Evolutionary conservation across 208 protist genomes (phyloP).

Genomic region (Trypanosoma theileri): DNA sequence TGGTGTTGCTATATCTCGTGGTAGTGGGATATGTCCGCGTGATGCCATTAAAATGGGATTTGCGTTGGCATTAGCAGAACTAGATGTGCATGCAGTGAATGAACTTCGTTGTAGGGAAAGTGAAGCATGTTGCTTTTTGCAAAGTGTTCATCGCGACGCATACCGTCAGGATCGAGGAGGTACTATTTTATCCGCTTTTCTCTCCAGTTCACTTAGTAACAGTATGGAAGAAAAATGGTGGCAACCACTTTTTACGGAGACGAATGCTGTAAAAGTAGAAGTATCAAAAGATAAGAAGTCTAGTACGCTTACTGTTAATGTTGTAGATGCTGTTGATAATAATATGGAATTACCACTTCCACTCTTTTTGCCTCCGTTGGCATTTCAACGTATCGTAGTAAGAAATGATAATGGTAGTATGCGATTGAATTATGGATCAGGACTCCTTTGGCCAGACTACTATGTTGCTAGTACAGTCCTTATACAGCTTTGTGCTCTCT

Average conservation of each 20-base stretch:
- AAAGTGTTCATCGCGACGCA: constrained; percentile 10
- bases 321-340: constrained; percentile 16
- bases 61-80: constrained; percentile 26
- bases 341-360: constrained; percentile 8
- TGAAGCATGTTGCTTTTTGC: constrained; percentile 36
- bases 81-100: constrained; percentile 28
- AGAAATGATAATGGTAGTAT: neutral
- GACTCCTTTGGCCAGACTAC: constrained; percentile 20
- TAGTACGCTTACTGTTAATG: constrained; percentile 5
- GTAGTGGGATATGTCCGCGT: constrained; percentile 25
- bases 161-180: constrained; percentile 14
- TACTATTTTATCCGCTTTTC: constrained; percentile 23
- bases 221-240: neutral
- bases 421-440: constrained; percentile 6
- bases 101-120: constrained; percentile 28
- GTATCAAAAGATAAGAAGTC: neutral
- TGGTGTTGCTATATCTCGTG: constrained; percentile 35
- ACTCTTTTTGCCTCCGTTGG: constrained; percentile 4
- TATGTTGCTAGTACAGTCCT: constrained; percentile 20
- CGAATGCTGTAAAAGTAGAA: neutral
- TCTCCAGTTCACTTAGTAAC: constrained; percentile 14
- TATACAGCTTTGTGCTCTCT: constrained; percentile 24
- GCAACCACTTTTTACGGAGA: neutral
- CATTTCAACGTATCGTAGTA: constrained; percentile 16
- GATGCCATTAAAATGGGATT: constrained; percentile 44